A percentile compares a stretch with the other conserved stretches of the same genome.
Evolutionary conservation across 148 eudicot species (phyloP).

Genomic region (Heliosperma pusillum): DNA sequence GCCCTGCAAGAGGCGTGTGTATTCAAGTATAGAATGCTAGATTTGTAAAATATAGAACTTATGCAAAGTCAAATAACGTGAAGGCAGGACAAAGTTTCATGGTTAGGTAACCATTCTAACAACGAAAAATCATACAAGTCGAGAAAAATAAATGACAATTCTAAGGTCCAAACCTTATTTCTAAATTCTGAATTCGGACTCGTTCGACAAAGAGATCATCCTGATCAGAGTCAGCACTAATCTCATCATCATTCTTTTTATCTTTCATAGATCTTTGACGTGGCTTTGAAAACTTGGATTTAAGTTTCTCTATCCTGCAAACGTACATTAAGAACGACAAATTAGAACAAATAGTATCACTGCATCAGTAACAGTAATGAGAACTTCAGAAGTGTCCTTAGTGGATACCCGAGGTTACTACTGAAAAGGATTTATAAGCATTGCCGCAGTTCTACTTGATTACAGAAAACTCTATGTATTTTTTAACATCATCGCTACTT

Average conservation of each 20-base stretch:
- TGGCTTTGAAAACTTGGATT: slow-evolving; percentile 47
- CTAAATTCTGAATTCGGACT: slow-evolving; percentile 81
- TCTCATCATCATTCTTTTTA: slow-evolving; percentile 63
- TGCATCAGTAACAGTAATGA: neutral
- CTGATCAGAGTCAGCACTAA: slow-evolving; percentile 35
- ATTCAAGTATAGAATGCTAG: neutral
- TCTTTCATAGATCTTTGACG: slow-evolving; percentile 34
- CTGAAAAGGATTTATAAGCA: neutral
- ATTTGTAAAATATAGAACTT: neutral
- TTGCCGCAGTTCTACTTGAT: neutral
- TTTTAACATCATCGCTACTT: too few species aligned
- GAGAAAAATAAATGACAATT: slow-evolving; percentile 1
- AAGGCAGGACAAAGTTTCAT: neutral
- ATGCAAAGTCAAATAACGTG: too few species aligned
- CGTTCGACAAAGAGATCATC: slow-evolving; percentile 69
- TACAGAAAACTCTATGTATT: neutral
- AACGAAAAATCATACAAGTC: neutral
- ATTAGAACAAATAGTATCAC: neutral
- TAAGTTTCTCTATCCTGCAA: slow-evolving; percentile 52
- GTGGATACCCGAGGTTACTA: neutral
- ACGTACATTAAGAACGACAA: neutral
- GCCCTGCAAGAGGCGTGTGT: neutral
- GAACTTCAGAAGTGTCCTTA: neutral
- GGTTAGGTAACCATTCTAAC: neutral
- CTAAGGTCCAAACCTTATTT: slow-evolving; percentile 47